Evolutionary conservation across 495 filamentous ascomycete genomes (phyloP), one percentile per base, ranked within the genome.

Genomic region (Echria macrotheca): DNA sequence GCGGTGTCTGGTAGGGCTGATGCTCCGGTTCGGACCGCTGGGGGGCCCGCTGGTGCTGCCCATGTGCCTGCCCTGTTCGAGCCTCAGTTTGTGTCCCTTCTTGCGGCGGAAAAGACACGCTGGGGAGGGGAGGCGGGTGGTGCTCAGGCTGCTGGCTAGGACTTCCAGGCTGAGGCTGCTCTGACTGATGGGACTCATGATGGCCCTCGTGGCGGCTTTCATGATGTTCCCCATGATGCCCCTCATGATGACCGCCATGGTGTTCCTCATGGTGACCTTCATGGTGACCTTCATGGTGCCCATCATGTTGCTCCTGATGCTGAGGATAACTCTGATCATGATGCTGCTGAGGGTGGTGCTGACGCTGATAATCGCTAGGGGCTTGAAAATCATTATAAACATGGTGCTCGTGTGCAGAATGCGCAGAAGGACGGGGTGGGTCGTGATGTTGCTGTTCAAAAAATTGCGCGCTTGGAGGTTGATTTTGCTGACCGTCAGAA

Each of bases 31-130:
- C 61, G 46, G 57, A 21, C 32, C 55, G 52, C 24, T 53, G 48
- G 26, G 53, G 47, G 39, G 44, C 53, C 52, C 57, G 49, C 9
- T 53, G 62, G 61, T 63, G 50, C 51, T 54, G 57, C 44, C 49
- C 53, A 50, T 66, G 66, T 45, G 62, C 64, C 58, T 76, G 69
- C 57, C 63, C 63, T 68, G 61, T 37, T 57, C 54, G 58, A 66
- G 57, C 58, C 56, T 68, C 61, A 70, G 66, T 60, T 57, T 67
- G 55, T 44, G 53, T 55, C 44, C 55, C 55, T 46, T 58, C 59
- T 49, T 55, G 43, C 55, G 55, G 44, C 39, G 51, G 56, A 62
- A 64, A 58, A 45, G 59, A 57, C 52, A 57, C 56, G 60, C 53
- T 59, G 47, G 58, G 51, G 47, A 52, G 18, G 53, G 49, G 47